Percentiles rank a stretch among this genome's conserved stretches.
Conservation (phyloP, 257 asterid genomes). For the Echium plantagineum region DNA sequence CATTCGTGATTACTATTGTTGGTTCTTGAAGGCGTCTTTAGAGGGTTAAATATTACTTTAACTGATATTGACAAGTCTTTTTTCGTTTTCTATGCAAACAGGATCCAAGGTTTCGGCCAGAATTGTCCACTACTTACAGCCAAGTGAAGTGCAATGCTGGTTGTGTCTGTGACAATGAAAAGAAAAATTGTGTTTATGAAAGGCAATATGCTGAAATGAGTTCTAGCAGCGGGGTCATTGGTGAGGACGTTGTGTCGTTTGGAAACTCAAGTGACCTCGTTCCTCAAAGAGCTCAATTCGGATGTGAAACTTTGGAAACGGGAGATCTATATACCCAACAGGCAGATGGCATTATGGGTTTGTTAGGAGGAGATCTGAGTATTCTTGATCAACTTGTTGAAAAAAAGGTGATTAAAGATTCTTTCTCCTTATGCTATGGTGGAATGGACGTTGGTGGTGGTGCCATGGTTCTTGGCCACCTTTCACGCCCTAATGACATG, state of each 20-base stretch:
- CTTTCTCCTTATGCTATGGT: conserved; percentile 93
- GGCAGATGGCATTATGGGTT: conserved; percentile 99
- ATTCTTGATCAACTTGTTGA: conserved; percentile 94
- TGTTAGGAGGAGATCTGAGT: conserved; percentile 98
- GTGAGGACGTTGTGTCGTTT: conserved; percentile 82
- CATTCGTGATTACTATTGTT: too few species aligned
- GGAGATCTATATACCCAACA: conserved; percentile 97
- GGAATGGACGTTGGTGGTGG: conserved; percentile 99
- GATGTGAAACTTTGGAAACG: conserved; percentile 89
- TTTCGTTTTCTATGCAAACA: conserved; percentile 10
- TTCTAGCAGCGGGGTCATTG: conserved; percentile 95
- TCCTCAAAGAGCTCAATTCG: conserved; percentile 89
- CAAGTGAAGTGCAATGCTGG: conserved; percentile 82
- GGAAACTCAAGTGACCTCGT: conserved; percentile 79
- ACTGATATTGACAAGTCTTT: too few species aligned
- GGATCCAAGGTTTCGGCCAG: conserved; percentile 96
- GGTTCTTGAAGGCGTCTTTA: neutral
- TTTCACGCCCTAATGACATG: conserved; percentile 72
- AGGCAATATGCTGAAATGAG: conserved; percentile 98
- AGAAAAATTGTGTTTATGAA: conserved; percentile 67
- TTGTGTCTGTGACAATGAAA: conserved; percentile 69
- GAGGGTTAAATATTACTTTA: neutral
- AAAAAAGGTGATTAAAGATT: conserved; percentile 73
- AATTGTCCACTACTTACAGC: conserved; percentile 57
- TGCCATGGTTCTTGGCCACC: conserved; percentile 95